phyloP scores from a whole-genome alignment of 192 early-diverging fungal species.

The Backusella mclennaniae region DNA sequence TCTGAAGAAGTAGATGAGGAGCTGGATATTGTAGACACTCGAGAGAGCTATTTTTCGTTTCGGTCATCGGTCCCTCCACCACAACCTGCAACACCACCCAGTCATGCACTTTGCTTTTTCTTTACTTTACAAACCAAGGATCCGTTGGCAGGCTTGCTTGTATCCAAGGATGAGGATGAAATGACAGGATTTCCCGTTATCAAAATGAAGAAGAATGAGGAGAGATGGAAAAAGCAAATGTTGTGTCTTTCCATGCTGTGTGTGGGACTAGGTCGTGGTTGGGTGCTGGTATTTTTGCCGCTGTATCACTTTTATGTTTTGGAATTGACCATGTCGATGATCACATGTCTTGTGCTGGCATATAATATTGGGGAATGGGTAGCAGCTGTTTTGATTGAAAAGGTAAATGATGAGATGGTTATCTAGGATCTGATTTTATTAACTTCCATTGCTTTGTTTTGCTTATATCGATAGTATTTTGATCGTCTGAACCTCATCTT shows the following conservation, averaged over 20 bases:
- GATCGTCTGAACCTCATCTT: neutral
- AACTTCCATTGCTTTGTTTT: neutral
- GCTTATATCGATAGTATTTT: neutral
- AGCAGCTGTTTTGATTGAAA: neutral
- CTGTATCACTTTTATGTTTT: neutral
- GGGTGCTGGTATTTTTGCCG: neutral
- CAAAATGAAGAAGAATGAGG: neutral
- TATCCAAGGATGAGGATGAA: neutral
- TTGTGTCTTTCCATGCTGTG: neutral
- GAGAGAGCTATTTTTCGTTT: neutral
- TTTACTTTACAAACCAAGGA: neutral
- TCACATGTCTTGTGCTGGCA: neutral
- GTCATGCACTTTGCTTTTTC: neutral
- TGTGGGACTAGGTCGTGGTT: neutral
- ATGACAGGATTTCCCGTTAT: neutral
- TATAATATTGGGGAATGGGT: neutral
- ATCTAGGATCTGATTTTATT: neutral
- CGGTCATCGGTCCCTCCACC: neutral
- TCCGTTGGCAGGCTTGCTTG: neutral
- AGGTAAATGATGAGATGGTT: neutral
- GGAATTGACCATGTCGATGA: neutral
- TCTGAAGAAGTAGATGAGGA: neutral
- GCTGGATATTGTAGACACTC: neutral
- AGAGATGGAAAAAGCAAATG: neutral
- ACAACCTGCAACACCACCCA: neutral